A percentile compares a stretch with the other conserved stretches of the same genome.
Evolutionary conservation across 371 early-diverging fungal species (phyloP).

Genomic region (Mortierella sp.): DNA sequence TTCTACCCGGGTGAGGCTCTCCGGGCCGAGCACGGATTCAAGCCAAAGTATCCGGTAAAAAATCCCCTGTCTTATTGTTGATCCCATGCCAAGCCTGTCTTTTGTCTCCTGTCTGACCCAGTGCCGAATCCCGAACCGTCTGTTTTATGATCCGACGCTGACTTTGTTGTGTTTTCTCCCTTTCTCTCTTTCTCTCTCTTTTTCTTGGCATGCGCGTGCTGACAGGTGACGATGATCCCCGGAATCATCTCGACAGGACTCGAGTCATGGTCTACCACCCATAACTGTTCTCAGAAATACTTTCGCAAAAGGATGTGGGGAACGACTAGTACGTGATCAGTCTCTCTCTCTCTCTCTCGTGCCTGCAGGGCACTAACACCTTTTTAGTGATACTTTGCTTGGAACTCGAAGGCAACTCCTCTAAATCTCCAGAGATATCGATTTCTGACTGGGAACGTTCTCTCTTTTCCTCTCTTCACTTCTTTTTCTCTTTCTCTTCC

Average conservation of each 20-base stretch:
- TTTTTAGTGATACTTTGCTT: no score
- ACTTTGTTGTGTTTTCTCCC: not conserved
- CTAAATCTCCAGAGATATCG: no score
- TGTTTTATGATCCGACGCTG: not conserved
- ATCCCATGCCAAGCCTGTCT: conserved; percentile 20
- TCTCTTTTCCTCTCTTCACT: conserved; percentile 47
- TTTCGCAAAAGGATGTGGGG: conserved; percentile 97
- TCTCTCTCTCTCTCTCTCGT: no score
- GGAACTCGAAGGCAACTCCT: no score
- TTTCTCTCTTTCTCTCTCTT: conserved; percentile 30
- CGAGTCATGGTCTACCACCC: conserved; percentile 89
- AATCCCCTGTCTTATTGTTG: conserved; percentile 48
- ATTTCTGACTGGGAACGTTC: no score
- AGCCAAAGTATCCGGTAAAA: conserved; percentile 28
- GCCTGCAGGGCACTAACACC: no score
- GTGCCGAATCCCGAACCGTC: not conserved
- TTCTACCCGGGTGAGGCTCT: conserved; percentile 62
- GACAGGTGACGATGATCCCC: conserved; percentile 84
- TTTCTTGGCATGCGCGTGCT: conserved; percentile 4
- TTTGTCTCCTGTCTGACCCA: conserved; percentile 30
- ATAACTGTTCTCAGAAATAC: conserved; percentile 77
- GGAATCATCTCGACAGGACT: conserved; percentile 91
- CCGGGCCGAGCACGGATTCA: conserved; percentile 50
- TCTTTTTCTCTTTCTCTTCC: conserved; percentile 5
- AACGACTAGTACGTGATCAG: conserved; percentile 66